Base-by-base conservation (phyloP, 108 stramenopile genomes). In the Parmales sp. region DNA sequence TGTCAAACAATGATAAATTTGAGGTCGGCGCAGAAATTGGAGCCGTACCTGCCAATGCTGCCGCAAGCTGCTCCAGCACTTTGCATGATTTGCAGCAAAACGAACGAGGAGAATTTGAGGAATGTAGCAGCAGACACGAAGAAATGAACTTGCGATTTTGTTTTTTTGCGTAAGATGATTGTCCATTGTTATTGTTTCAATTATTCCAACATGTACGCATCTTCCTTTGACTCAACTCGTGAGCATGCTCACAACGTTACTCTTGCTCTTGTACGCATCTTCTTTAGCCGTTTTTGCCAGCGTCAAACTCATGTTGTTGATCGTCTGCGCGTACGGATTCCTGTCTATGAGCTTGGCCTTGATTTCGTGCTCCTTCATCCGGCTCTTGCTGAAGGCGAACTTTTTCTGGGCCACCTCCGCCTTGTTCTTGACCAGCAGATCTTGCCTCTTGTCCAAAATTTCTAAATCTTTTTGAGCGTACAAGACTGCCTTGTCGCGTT, bases 311-410 rank as follows among this genome's bases (percentile, higher is more conserved):
- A 60, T 60, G 16, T 60, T 34, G 26, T 60, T 60, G 16, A 60
- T 60, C 16, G 9, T 60, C 16, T 60, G 54, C 5, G 54, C 54
- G 16, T 60, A 60, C 26, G 36, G 31, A 34, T 60, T 60, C 26
- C 54, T 60, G 31, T 60, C 54, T 28, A 60, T 20, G 31, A 20
- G 29, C 54, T 19, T 60, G 31, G 54, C 54, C 54, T 60, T 60
- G 28, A 60, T 60, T 29, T 60, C 54, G 31, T 60, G 13, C 54
- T 60, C 54, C 54, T 60, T 60, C 28, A 13, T 11, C 28, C 54
- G 4, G 3, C 31, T 60, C 2, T 34, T 34, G 2, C 31, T 34
- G 54, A 60, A 60, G n/a, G 3, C 16, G 54, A 34, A 60, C 20
- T 60, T 60, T 16, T 60, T 60, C 7, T 23, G 13, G 6, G 54